These are phyloP conservation scores for Rhynchospora breviuscula DNA, from an alignment of 176 grass and related monocot species.

Conservation along the genomic window DNA sequence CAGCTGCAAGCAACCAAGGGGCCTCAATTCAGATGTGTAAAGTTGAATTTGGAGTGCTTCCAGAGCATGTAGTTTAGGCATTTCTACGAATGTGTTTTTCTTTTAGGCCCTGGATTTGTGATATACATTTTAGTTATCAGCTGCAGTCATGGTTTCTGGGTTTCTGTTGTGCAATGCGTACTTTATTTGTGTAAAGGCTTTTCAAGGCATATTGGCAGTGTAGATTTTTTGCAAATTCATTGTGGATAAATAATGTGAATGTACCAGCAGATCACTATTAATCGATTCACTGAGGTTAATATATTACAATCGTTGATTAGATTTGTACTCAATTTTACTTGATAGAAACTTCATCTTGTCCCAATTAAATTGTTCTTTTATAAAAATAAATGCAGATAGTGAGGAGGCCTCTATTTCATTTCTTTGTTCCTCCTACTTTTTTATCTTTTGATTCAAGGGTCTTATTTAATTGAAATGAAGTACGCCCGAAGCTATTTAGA, in stretches of 20 bases:
- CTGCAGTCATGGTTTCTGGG: neutral
- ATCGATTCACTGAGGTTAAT: neutral
- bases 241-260: conserved; percentile 12
- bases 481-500: too few relatives aligned
- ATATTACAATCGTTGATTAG: neutral
- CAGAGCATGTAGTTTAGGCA: conserved; percentile 8
- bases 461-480: neutral
- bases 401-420: neutral
- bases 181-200: conserved; percentile 6
- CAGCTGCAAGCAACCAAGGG: conserved; percentile 53
- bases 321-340: neutral
- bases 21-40: conserved; percentile 13
- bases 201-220: neutral
- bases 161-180: neutral
- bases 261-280: conserved; percentile 1
- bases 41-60: conserved; percentile 23
- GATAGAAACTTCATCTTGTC: neutral
- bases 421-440: neutral
- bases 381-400: neutral
- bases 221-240: neutral
- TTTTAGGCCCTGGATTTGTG: neutral
- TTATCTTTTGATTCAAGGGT: neutral
- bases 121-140: neutral
- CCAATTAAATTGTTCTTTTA: neutral
- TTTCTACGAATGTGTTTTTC: neutral